Evolutionary conservation across 2,329 filamentous ascomycete species (phyloP).

Genomic region (Dactylellina parvicollis): DNA sequence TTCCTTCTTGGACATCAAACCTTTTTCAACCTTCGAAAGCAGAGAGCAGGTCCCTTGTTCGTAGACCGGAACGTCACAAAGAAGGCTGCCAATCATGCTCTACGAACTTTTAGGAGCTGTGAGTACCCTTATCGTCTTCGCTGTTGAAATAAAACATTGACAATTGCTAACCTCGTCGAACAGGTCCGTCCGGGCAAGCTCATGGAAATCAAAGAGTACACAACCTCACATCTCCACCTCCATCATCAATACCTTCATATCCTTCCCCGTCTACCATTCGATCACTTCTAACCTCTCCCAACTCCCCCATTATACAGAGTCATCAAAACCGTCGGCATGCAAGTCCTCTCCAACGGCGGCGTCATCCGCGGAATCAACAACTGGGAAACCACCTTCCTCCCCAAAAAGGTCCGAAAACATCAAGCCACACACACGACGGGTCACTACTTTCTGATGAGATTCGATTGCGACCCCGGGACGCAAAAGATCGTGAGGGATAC

Average conservation of each 20-base stretch:
- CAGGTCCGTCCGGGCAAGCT: conserved; percentile 93
- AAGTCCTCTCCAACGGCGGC: conserved; percentile 83
- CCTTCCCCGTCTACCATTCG: not conserved
- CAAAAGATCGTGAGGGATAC: conserved; percentile 80
- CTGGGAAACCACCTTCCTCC: conserved; percentile 92
- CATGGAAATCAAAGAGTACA: conserved; percentile 91
- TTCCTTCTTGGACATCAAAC: too few species aligned
- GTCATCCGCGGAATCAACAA: conserved; percentile 92
- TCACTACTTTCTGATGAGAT: conserved; percentile 98
- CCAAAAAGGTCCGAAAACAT: conserved; percentile 79
- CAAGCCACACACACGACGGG: conserved; percentile 84
- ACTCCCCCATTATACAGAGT: conserved; percentile 73
- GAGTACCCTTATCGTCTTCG: conserved; percentile 61
- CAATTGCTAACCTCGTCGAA: conserved; percentile 10
- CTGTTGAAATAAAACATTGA: not conserved
- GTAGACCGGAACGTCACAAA: not conserved
- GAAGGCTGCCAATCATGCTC: conserved; percentile 72
- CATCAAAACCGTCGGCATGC: conserved; percentile 81
- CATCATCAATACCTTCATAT: conserved; percentile 13
- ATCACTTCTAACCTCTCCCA: not conserved
- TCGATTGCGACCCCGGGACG: conserved; percentile 78
- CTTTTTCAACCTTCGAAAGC: not conserved
- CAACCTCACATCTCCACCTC: conserved; percentile 3
- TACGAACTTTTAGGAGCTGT: conserved; percentile 98
- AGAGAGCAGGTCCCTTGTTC: not conserved